phyloP scores from a whole-genome alignment of 805 yeast species.

The Cyberlindnera galapagoensis region DNA sequence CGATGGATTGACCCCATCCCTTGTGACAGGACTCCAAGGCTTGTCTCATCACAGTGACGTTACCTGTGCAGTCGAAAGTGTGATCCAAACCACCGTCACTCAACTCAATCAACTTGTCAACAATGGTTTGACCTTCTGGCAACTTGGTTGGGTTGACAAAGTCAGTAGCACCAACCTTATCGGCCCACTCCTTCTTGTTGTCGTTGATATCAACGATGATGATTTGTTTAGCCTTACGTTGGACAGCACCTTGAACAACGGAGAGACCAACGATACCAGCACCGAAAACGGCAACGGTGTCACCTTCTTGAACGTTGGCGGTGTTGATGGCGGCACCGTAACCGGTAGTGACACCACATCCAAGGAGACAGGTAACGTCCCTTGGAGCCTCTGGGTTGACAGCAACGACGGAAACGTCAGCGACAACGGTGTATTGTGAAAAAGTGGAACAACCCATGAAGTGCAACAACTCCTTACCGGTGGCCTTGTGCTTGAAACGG shows the following conservation, averaged over 20 bases:
- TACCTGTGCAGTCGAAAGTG: constrained; percentile 98
- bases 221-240: constrained; percentile 73
- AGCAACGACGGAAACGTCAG: constrained; percentile 94
- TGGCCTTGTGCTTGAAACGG: constrained; percentile 65
- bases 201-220: constrained; percentile 86
- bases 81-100: constrained; percentile 97
- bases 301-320: constrained; percentile 86
- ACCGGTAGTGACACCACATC: constrained; percentile 98
- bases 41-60: constrained; percentile 87
- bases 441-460: constrained; percentile 99
- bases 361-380: constrained; percentile 86
- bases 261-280: constrained; percentile 97
- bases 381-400: constrained; percentile 78
- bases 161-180: constrained; percentile 90
- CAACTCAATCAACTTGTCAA: constrained; percentile 74
- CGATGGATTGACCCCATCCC: constrained; percentile 96
- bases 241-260: constrained; percentile 90
- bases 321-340: constrained; percentile 96
- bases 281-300: constrained; percentile 93
- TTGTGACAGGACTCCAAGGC: constrained; percentile 97
- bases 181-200: constrained; percentile 78
- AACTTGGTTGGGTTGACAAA: constrained; percentile 81
- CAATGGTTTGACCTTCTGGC: constrained; percentile 68
- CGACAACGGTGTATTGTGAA: constrained; percentile 95
- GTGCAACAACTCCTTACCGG: constrained; percentile 80